Conservation (phyloP, 352 stramenopile species). For the Phytophthora constricta region DNA sequence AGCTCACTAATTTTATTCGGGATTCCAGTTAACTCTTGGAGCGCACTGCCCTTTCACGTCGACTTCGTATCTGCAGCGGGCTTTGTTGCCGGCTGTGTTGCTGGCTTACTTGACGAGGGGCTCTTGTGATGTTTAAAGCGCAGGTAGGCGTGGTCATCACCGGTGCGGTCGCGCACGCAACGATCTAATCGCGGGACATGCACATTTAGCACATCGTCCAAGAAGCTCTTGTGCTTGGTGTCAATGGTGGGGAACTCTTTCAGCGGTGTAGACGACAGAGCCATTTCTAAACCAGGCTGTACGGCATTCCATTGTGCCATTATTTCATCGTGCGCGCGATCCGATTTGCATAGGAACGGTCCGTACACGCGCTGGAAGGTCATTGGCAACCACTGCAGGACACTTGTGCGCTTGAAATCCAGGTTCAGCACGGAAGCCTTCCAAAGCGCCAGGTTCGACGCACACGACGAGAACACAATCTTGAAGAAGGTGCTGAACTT, state of each 20-base stretch:
- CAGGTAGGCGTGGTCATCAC: slow-evolving; percentile 85
- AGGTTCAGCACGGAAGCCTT: slow-evolving; percentile 72
- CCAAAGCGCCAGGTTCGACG: slow-evolving; percentile 75
- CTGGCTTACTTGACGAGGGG: slow-evolving; percentile 29
- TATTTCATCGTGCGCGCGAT: slow-evolving; percentile 79
- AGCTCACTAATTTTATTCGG: not conserved
- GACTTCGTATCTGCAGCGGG: slow-evolving; percentile 12
- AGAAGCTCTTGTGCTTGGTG: slow-evolving; percentile 63
- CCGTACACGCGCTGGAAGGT: slow-evolving; percentile 82
- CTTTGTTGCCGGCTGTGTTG: not conserved
- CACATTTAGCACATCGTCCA: slow-evolving; percentile 81
- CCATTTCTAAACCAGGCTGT: slow-evolving; percentile 76
- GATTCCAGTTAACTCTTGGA: too few species aligned
- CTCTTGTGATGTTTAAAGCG: slow-evolving; percentile 83
- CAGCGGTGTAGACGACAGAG: slow-evolving; percentile 61
- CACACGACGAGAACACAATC: slow-evolving; percentile 67
- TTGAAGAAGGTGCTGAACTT: slow-evolving; percentile 76
- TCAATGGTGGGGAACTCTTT: slow-evolving; percentile 70
- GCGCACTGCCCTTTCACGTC: slow-evolving; percentile 16
- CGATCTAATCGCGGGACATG: slow-evolving; percentile 84
- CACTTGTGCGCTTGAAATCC: slow-evolving; percentile 68
- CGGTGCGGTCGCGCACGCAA: slow-evolving; percentile 78
- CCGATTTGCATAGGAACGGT: slow-evolving; percentile 75
- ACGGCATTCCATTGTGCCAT: slow-evolving; percentile 75
- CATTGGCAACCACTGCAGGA: slow-evolving; percentile 75